Conservation (phyloP, 805 yeast genomes). For the Saturnispora ahearnii region DNA sequence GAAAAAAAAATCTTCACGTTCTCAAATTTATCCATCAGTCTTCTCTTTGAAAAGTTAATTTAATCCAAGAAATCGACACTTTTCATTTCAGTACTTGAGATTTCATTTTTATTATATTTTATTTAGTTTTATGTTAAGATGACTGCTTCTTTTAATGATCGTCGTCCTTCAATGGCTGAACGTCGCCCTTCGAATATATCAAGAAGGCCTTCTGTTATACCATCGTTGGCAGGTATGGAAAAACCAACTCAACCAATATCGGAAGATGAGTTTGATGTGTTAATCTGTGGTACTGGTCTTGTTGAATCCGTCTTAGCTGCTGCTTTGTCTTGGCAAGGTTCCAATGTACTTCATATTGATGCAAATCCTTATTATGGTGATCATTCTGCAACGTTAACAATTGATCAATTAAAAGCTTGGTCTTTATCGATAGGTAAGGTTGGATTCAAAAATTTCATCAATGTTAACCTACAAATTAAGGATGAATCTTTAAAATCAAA, state of each 20-base stretch:
- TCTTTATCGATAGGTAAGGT: conserved; percentile 40
- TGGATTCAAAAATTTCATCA: conserved; percentile 31
- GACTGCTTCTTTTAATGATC: conserved; percentile 53
- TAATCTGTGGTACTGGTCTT: conserved; percentile 88
- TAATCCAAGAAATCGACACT: no score
- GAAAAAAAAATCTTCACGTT: no score
- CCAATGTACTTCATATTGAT: conserved; percentile 87
- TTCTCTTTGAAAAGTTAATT: no score
- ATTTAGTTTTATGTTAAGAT: conserved; percentile 27
- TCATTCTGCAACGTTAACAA: conserved; percentile 71
- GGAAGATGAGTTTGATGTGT: conserved; percentile 70
- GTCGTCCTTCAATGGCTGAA: conserved; percentile 46
- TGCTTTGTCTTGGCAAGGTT: conserved; percentile 96
- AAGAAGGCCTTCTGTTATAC: conserved; percentile 39
- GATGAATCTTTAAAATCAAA: conserved; percentile 44
- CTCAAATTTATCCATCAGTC: no score
- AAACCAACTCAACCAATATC: conserved; percentile 54
- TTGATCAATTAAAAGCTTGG: conserved; percentile 83
- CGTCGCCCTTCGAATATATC: conserved; percentile 27
- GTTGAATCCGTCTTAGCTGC: conserved; percentile 86
- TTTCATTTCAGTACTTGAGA: no score
- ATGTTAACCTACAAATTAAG: conserved; percentile 78
- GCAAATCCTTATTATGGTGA: conserved; percentile 83
- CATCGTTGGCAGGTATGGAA: conserved; percentile 70
- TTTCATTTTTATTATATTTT: not conserved